Base-by-base conservation (phyloP, 495 filamentous ascomycete genomes). In the Terfezia claveryi region DNA sequence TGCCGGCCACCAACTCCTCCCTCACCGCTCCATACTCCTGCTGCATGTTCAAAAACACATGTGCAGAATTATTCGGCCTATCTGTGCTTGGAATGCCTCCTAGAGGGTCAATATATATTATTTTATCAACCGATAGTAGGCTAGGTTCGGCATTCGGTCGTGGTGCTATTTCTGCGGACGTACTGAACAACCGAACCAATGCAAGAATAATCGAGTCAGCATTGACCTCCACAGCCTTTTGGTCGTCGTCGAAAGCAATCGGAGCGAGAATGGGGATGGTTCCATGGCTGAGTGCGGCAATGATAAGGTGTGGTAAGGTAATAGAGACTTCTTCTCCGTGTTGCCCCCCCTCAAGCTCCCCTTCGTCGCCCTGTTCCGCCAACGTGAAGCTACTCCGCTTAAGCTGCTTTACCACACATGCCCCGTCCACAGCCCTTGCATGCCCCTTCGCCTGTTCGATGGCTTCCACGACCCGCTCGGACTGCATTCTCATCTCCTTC, bases 21-120 rank as follows among this genome's bases (percentile, higher is more conserved):
- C 72, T 68, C 37, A 94, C 81, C 36, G 74, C 72, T 3, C 73
- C 67, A 62, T 80, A 93, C 59, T 99, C 87, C 62, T 96, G 87
- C 64, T 93, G 83, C 61, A 99, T 74, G 61, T 99, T 99, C 66
- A 99, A 76, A 66, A 95, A 99, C 4, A 94, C 77, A 62, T 94
- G 85, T 12, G 83, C 80, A 7, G n/a, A 23, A 9, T 76, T 75
- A 44, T 82, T 76, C 0, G 75, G 76, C 14, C 79, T 75, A 44
- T 76, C 75, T 53, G 70, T 73, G 0, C 82, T 74, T 1, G 91
- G 92, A 52, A 91, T 87, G 8, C 92, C 91, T 6, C 91, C 91
- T 2, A 83, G 65, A 0, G 85, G 83, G 68, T 99, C 92, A 14
- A 99, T 72, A 23, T 96, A 72, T 60, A 99, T 89, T 27, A 99